Evolutionary conservation across 257 asterid genomes (phyloP), one percentile per base, ranked within the genome.

Genomic region (Solanum lycopersicoides): DNA sequence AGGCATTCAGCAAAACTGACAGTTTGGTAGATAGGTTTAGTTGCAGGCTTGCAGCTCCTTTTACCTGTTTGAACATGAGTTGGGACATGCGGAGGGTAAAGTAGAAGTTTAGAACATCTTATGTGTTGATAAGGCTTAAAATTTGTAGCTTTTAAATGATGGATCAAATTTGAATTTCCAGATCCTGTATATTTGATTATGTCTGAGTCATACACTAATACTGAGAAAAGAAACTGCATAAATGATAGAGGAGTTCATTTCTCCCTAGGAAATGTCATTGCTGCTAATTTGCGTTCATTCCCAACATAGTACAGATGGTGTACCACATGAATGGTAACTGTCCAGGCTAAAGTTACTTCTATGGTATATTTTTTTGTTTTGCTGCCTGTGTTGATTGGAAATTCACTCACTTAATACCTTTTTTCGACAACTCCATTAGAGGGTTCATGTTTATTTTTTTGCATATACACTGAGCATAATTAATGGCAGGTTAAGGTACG

Each of bases 401-500:
- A 79, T 79, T 79, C 28, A 79, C 35, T 79, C 41, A 79, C 42
- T 37, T 79, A 9, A 79, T 44, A 79, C 66, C 9, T 28, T 45
- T 45, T 25, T n/a, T 44, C 12, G 39, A 45, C n/a, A 15, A 45
- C 42, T 79, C 84, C 42, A 45, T 79, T 79, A 9, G 66, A 79
- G 42, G 14, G 84, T 79, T 79, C 66, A 79, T 79, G 11, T 28
- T 77, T 25, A 45, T 47, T 21, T 44, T n/a, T 45, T 28, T 79
- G 42, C 66, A 79, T 37, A 47, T 28, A 77, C 25, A 7, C 41
- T 77, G 84, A 77, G 63, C 65, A 42, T 76, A 69, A 66, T 79
- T 25, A 60, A 90, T 87, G 88, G 85, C 92, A 97, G 98, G 95
- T 97, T 72, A 96, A 92, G 91, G 94, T 97, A 80, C 95, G 95